These are phyloP conservation scores for Gossypium sturtianum DNA, from an alignment of 345 rosid genomes.

Conservation along the genomic window DNA sequence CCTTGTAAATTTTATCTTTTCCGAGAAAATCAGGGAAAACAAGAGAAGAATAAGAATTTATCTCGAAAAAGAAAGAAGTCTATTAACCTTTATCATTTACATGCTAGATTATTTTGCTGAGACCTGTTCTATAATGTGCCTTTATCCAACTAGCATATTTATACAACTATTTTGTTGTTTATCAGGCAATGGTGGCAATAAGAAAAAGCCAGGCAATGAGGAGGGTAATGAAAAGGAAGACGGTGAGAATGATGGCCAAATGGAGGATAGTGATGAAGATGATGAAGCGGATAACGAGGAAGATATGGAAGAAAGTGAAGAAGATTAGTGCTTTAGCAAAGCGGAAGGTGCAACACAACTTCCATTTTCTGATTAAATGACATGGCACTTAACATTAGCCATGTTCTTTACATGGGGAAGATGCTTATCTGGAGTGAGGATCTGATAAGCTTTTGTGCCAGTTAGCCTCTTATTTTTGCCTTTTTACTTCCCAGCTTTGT, in stretches of 20 bases:
- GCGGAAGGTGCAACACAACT: not conserved
- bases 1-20: not conserved
- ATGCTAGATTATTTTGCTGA: not conserved
- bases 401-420: not conserved
- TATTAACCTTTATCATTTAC: not conserved
- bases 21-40: not conserved
- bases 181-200: constrained; percentile 22
- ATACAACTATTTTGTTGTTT: not conserved
- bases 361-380: not conserved
- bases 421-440: not conserved
- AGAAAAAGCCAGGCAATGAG: constrained; percentile 10
- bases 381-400: not conserved
- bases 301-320: constrained; percentile 4
- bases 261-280: constrained; percentile 10
- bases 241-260: constrained; percentile 9
- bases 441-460: not conserved
- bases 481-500: not conserved
- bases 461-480: not conserved
- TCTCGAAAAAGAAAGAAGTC: no score
- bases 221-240: constrained; percentile 7
- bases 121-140: not conserved
- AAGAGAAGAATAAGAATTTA: not conserved
- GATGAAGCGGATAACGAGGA: not conserved
- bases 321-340: not conserved
- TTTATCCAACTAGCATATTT: not conserved